Evolutionary conservation across 2,329 filamentous ascomycete species (phyloP), one percentile per base, ranked within the genome.

Genomic region (Fusarium sp.): DNA sequence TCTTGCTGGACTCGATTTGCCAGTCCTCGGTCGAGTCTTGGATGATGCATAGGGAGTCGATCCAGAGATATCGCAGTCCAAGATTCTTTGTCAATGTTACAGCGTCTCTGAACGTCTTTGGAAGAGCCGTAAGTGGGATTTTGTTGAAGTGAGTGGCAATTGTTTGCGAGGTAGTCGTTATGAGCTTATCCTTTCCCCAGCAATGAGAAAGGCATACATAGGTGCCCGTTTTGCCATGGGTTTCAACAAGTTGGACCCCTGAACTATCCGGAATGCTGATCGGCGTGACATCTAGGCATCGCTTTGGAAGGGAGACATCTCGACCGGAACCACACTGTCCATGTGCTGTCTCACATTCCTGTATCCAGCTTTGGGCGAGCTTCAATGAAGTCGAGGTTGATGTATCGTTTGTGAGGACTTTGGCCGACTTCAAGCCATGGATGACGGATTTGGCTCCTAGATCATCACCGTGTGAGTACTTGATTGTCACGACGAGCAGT

Each of bases 41-140:
- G 9, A 75, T 64, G 42, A 75, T 72, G 57, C 73, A 75, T 4
- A 75, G 47, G 1, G 58, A 66, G 50, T 75, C 73, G 5, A 71
- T 70, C 62, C 62, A 64, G 4, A 75, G 42, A 42, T 75, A 75
- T n/a, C 42, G 62, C 3, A 70, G 31, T 5, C 57, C 47, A 20
- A 75, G 64, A 18, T 50, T 63, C 2, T 62, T 61, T 7, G 34
- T 20, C 2, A 66, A 20, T 7, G 9, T 18, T 13, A 69, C 58
- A 11, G 63, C 67, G 24, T 69, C 67, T 31, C 24, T 22, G 20
- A 69, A 66, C 2, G 62, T 62, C 58, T 57, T 57, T 2, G 67
- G 50, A 6, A 69, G 22, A 9, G 11, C 13, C 3, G 29, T 16
- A 6, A 16, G 18, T 3, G 67, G 47, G 4, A 69, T 66, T 9